Base-by-base conservation (phyloP, 2,329 filamentous ascomycete genomes). In the Calonectria montana region DNA sequence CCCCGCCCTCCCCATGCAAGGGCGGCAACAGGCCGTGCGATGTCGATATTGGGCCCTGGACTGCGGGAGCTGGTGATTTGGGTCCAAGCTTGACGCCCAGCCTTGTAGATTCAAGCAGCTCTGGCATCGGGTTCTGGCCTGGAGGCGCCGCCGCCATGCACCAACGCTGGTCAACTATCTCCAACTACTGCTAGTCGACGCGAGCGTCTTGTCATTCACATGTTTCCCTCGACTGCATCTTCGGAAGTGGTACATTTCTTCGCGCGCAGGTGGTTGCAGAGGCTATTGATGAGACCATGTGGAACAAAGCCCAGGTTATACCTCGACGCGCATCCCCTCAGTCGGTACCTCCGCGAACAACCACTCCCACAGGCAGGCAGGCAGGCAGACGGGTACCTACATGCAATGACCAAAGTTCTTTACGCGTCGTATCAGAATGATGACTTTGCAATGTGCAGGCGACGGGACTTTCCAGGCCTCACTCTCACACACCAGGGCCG, bases 1-100 rank as follows among this genome's bases (percentile, higher is more conserved):
- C 53, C 35, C 55, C 35, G 63, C 55, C 37, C 53, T 47, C 63
- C 47, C 25, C 37, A 64, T 66, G 63, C 63, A 70, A 70, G 62
- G 68, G 68, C 68, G 45, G 43, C 68, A 55, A 53, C 55, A 62
- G 25, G 62, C 53, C 57, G 41, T 43, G 53, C 29, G 15, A 66
- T 65, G 43, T 53, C 43, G 35, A 62, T 53, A 64, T 57, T 31
- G 65, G 48, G 39, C 45, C 31, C 21, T 48, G 45, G 43, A 41
- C 41, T 61, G 67, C 41, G 41, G 62, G 53, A 50, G 67, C 50
- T 62, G 61, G 50, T 41, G 29, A 61, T 47, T 50, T 43, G 43
- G 62, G 62, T 41, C 67, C 45, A 61, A 53, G 62, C 67, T 39
- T 13, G 50, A 61, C 41, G 63, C 50, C 21, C 13, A 25, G 37